Conservation (phyloP, 1,284 basidiomycete species). For the Vanrija pseudolonga region DNA sequence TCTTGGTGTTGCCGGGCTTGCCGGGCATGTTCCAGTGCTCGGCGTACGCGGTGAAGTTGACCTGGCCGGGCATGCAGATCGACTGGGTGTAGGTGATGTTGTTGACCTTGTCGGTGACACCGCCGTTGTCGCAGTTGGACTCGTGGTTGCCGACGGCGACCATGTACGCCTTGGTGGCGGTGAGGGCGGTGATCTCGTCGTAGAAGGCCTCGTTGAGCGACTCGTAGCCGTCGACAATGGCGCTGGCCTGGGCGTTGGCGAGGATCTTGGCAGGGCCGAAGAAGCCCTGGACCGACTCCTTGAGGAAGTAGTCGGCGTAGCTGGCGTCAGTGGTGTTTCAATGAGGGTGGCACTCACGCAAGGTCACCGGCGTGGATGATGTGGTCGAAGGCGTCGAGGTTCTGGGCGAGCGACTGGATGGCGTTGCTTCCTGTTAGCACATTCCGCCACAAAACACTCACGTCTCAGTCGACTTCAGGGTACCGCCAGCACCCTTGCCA, state of each 20-base stretch:
- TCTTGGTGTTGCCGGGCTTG: constrained; percentile 15
- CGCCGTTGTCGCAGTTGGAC: constrained; percentile 24
- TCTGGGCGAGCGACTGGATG: constrained; percentile 28
- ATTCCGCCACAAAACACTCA: not conserved
- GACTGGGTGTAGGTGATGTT: constrained; percentile 28
- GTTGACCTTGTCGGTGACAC: constrained; percentile 21
- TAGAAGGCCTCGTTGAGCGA: constrained; percentile 34
- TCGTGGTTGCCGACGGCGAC: constrained; percentile 33
- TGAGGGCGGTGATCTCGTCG: constrained; percentile 32
- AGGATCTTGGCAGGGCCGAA: constrained; percentile 20
- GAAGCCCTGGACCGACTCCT: constrained; percentile 23
- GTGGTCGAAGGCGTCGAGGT: constrained; percentile 29
- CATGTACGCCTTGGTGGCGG: constrained; percentile 32
- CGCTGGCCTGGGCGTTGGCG: constrained; percentile 9
- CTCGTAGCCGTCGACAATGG: constrained; percentile 31
- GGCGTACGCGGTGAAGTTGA: constrained; percentile 28
- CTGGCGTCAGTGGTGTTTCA: not conserved
- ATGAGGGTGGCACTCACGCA: constrained; percentile 4
- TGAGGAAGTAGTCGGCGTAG: constrained; percentile 35
- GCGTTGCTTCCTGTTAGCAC: constrained; percentile 19
- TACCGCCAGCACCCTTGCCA: constrained; percentile 17
- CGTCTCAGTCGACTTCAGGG: constrained; percentile 24
- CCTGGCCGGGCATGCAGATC: constrained; percentile 30
- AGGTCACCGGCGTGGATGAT: constrained; percentile 30
- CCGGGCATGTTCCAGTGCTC: constrained; percentile 40